Conservation (phyloP, 2,329 filamentous ascomycete species). For the Calonectria multiphialidica region DNA sequence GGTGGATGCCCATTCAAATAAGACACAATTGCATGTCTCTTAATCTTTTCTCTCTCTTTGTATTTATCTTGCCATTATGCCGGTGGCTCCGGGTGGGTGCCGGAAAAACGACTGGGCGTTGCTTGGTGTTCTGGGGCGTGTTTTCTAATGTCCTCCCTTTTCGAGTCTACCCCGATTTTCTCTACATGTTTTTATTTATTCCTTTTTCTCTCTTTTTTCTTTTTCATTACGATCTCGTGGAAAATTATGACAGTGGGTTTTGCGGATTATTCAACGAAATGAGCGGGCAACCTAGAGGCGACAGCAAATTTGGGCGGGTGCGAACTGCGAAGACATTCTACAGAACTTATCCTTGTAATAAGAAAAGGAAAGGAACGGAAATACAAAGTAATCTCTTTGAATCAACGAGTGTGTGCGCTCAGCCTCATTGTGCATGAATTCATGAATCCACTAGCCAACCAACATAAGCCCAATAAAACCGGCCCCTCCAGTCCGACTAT, state of each 20-base stretch:
- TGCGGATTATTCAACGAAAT: conserved; percentile 29
- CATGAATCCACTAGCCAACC: not conserved
- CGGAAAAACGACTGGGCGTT: conserved; percentile 7
- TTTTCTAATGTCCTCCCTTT: conserved; percentile 9
- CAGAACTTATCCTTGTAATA: conserved; percentile 32
- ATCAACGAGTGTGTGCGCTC: conserved; percentile 1
- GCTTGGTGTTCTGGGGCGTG: conserved; percentile 12
- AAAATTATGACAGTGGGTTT: conserved; percentile 23
- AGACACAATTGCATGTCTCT: not conserved
- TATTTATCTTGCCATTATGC: not conserved
- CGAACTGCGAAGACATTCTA: conserved; percentile 24
- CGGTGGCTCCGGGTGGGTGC: conserved; percentile 13
- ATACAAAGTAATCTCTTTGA: conserved; percentile 21
- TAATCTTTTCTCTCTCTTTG: not conserved
- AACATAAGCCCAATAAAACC: not conserved
- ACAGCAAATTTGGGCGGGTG: conserved; percentile 16
- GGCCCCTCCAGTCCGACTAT: not conserved
- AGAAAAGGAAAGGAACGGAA: conserved; percentile 20
- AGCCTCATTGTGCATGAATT: not conserved
- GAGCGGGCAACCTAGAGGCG: conserved; percentile 27
- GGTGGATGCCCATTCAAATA: conserved; percentile 28
- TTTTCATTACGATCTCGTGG: conserved; percentile 10
- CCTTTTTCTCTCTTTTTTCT: not conserved
- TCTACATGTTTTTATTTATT: not conserved
- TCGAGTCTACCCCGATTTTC: not conserved